Evolutionary conservation across 306 rosid genomes (phyloP), one percentile per base, ranked within the genome.

Genomic region (Phaseolus lunatus): DNA sequence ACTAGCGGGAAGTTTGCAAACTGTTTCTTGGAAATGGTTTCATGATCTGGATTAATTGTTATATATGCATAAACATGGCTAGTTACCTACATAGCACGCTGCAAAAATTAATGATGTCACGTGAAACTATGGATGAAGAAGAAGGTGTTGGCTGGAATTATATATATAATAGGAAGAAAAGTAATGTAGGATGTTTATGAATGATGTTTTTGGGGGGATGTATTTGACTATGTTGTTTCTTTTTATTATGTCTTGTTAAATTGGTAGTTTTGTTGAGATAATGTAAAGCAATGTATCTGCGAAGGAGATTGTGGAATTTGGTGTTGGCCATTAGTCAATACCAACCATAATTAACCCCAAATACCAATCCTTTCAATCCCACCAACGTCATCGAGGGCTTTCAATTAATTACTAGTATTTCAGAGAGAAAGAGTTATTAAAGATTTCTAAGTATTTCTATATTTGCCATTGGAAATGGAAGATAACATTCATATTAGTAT

Each of bases 241-340:
- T 39, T 77, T 82, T 74, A 76, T 12, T 16, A 39, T 18, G 81
- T 81, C 78, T 62, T 59, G 1, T 59, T 66, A 81, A 75, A 75
- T 67, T 67, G 44, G 68, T 65, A 3, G 44, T 22, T 72, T 59
- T 35, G 41, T 26, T 39, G 44, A 75, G 41, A 20, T 70, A 45
- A 16, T 43, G 64, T 44, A 54, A 35, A 79, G 61, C 18, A 61
- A n/a, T 43, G 33, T 24, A 58, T 58, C 4, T 63, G 58, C 61
- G 76, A 56, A 63, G 71, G 31, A 19, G 29, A 66, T 71, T 70
- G 85, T 64, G 67, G 76, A 84, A 54, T 57, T 81, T 3, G 37
- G n/a, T n/a, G n/a, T 0, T 62, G 35, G 37, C 54, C 23, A 49
- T 64, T 63, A 37, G 87, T 79, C 75, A 65, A 80, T 48, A 7